Base-by-base conservation (phyloP, 2,329 filamentous ascomycete species). In the Sarocladium strictum region DNA sequence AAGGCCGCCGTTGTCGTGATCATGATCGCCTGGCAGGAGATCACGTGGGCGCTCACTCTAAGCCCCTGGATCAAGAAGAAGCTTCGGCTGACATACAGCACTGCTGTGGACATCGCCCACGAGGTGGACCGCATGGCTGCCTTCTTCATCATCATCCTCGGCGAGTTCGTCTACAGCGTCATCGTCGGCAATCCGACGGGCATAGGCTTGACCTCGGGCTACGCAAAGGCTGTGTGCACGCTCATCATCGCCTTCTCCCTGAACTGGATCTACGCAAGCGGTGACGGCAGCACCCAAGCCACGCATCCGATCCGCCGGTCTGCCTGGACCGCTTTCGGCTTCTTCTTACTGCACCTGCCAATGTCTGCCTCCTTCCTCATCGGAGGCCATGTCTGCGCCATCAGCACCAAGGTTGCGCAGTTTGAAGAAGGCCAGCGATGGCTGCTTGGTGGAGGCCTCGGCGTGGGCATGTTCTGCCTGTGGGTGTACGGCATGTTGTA, bases 81-180 rank as follows among this genome's bases (percentile, higher is more conserved):
- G 32, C 63, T 76, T 21, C 67, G 68, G 32, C 65, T 74, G 15
- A 70, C 67, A 9, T 78, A 75, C 56, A 73, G 72, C 54, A 76
- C 75, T 0, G 76, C 76, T 0, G 73, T 76, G 3, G 74, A 78
- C 55, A 75, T 78, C 53, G 67, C 71, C 11, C 76, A 78, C 57
- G 75, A 78, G 58, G 67, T 77, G 32, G 76, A 78, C 57, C 71
- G 76, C 10, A 74, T 76, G 63, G 74, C 74, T 0, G 75, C 74
- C 14, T 78, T 78, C 57, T 77, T 74, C 61, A 78, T 78, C 57
- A 77, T 78, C 54, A 75, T 75, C n/a, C 69, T 78, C 0, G 76
- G 74, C 53, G 76, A 78, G 57, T 78, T 77, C 57, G 65, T 77
- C 15, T 77, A 76, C 56, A 69, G 70, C 55, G 74, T 77, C 47